These are phyloP conservation scores for Aphanoascus verrucosus DNA, from an alignment of 2,329 filamentous ascomycete species.

Conservation along the genomic window DNA sequence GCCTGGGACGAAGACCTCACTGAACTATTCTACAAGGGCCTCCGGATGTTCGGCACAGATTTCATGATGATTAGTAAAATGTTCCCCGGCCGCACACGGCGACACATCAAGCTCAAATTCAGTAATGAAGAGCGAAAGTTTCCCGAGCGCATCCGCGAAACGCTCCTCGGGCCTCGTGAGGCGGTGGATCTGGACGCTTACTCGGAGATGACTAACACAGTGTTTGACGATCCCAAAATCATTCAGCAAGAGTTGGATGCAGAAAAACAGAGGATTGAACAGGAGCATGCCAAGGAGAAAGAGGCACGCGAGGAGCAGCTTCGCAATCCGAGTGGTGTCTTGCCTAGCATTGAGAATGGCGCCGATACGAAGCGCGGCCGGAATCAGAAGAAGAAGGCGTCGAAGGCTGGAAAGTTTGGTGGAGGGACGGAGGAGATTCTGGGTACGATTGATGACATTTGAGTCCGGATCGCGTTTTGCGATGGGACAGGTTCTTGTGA, in stretches of 20 bases:
- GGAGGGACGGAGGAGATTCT: constrained; percentile 34
- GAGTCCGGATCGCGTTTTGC: neutral
- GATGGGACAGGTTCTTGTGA: neutral
- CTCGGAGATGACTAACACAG: constrained; percentile 37
- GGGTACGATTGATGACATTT: constrained; percentile 28
- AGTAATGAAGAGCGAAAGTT: constrained; percentile 50
- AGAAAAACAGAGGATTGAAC: constrained; percentile 37
- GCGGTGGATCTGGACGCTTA: constrained; percentile 36
- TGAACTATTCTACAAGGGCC: constrained; percentile 51
- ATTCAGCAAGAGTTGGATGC: constrained; percentile 36
- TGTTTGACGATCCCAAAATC: constrained; percentile 32
- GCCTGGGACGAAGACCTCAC: constrained; percentile 50
- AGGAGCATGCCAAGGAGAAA: constrained; percentile 38
- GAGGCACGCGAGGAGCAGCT: constrained; percentile 35
- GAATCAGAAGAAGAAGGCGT: constrained; percentile 24
- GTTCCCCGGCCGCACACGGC: constrained; percentile 49
- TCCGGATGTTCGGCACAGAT: constrained; percentile 54
- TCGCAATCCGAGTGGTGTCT: constrained; percentile 30
- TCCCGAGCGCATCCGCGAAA: constrained; percentile 43
- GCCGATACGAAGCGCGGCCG: constrained; percentile 16
- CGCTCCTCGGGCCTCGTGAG: constrained; percentile 39
- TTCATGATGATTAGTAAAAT: constrained; percentile 54
- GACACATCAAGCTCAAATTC: constrained; percentile 55
- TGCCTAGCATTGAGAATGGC: constrained; percentile 26
- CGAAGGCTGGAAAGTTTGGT: constrained; percentile 19